Evolutionary conservation across 805 yeast species (phyloP), one percentile per base, ranked within the genome.

Genomic region (Yarrowia deformans): DNA sequence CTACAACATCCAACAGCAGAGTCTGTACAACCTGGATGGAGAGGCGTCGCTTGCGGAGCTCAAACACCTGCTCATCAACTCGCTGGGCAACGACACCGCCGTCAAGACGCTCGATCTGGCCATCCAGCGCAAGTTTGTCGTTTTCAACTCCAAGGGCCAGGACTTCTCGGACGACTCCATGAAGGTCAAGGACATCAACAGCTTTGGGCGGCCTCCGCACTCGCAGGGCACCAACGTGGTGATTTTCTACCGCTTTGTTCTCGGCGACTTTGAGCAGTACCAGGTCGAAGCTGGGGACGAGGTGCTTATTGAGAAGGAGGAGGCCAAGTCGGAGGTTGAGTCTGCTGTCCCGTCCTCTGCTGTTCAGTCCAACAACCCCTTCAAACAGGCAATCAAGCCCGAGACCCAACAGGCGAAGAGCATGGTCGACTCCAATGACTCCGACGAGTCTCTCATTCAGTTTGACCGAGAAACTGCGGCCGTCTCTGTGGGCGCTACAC

Each of bases 71-170:
- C 32, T 60, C 9, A 60, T 60, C 34, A 32, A 14, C 32, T 23
- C 66, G 8, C 52, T 7, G 32, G 66, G 66, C 32, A 60, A 60
- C 9, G 52, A 34, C n/a, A 60, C 66, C 1, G 52, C 66, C 6
- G 52, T 60, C 14, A 60, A 43, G 34, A 34, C 52, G 23, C 42
- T 60, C n/a, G 66, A 60, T 34, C 8, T 60, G 52, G 34, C 66
- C 13, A 60, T 60, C 34, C 66, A 60, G 34, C 66, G 66, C 14
- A 60, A 60, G 14, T 60, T 60, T 34, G 66, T 60, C 19, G 66
- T 60, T 5, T 60, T 60, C 52, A 60, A 60, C 34, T 60, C 66
- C 32, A 60, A 60, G 42, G 66, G 66, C 18, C 52, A 60, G 52
- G 66, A 60, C 16, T 43, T 63, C 39, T 23, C 55, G 8, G 68